Evolutionary conservation across 1,139 yeast species (phyloP), one percentile per base, ranked within the genome.

Genomic region (Geotrichum cucujoidarum): DNA sequence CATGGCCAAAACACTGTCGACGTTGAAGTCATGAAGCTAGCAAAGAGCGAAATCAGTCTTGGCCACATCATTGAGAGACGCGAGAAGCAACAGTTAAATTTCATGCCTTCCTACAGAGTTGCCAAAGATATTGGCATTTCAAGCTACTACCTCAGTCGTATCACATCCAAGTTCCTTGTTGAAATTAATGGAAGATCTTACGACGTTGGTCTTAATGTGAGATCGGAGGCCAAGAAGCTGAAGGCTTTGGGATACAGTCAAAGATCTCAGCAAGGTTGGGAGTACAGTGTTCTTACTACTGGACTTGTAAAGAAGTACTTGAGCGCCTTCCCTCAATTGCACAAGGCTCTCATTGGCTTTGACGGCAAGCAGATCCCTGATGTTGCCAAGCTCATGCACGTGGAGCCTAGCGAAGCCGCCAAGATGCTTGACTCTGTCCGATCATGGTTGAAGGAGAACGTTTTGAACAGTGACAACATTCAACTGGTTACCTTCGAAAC

Each of bases 211-310:
- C 72, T 92, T 56, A 88, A 85, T 54, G 73, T 92, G 64, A 89
- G 90, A 66, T 85, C 82, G 66, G 96, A 90, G 57, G 79, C 78
- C 30, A 79, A 79, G 57, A 78, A 88, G 59, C 77, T 79, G 60
- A 92, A 90, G 67, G 97, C 87, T 5, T 73, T 90, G 55, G 98
- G 98, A 1, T 90, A 81, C 67, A 80, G 96, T 3, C 77, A 81
- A 55, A 80, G 81, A 58, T 71, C 70, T 40, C 80, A 76, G 20
- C 78, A 74, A 52, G 81, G 80, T 40, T 94, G 98, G 98, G 90
- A 82, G 58, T 92, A 73, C 65, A 85, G 95, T 53, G 80, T 80
- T 13, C 71, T 84, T 58, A 95, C 97, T 0, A 68, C 85, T 37
- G 73, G 77, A 35, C 71, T 90, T 56, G 67, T 92, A 40, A 71